Conservation (phyloP, 2,329 filamentous ascomycete species). For the Cladophialophora yegresii region DNA sequence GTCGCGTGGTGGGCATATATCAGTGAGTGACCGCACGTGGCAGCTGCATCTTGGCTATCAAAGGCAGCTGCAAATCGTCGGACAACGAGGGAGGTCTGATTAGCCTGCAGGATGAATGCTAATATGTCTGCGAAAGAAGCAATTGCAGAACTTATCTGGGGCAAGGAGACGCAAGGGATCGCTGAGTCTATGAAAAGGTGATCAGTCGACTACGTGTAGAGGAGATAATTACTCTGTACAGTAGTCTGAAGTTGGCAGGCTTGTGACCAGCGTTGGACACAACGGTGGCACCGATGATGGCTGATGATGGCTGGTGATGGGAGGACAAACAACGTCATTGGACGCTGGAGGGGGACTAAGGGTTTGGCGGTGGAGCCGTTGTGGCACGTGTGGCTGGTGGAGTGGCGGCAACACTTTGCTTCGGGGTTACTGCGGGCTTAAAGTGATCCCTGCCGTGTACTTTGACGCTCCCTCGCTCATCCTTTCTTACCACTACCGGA, state of each 20-base stretch:
- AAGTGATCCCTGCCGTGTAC: not conserved
- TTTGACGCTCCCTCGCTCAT: not conserved
- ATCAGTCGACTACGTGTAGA: no score
- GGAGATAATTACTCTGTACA: no score
- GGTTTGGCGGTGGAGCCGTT: not conserved
- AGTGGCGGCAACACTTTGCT: not conserved
- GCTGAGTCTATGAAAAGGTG: not conserved
- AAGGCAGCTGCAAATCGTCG: not conserved
- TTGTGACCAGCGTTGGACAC: not conserved
- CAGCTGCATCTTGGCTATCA: not conserved
- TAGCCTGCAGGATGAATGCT: not conserved
- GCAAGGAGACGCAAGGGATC: not conserved
- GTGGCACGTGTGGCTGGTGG: not conserved
- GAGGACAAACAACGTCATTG: not conserved
- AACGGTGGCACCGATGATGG: not conserved
- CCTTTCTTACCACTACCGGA: not conserved
- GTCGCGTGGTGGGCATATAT: not conserved
- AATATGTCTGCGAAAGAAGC: not conserved
- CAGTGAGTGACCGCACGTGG: not conserved
- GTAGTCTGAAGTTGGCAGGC: not conserved
- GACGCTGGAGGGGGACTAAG: not conserved
- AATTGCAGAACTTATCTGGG: not conserved
- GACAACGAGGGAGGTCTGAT: not conserved
- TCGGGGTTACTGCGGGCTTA: conserved; percentile 1
- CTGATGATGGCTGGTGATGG: no score